Evolutionary conservation across 768 basidiomycete species (phyloP).

Genomic region (Pleurotus citrinopileatus): DNA sequence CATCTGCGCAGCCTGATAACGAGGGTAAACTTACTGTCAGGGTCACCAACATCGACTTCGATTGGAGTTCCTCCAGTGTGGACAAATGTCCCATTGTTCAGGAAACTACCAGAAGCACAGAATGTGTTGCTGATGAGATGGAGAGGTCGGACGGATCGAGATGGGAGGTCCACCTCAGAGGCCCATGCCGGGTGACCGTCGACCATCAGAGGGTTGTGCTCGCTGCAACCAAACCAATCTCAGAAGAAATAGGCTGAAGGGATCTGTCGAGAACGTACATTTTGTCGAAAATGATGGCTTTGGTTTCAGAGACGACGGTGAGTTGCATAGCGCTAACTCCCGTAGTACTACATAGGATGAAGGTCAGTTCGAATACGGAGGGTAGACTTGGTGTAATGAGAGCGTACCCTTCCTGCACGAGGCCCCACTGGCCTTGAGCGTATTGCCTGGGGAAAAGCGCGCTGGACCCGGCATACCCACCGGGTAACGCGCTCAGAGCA

Average conservation of each 20-base stretch:
- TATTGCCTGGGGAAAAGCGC: background rate
- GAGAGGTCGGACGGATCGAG: slow-evolving; percentile 32
- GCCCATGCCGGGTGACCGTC: slow-evolving; percentile 45
- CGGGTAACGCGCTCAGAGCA: background rate
- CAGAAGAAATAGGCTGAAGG: background rate
- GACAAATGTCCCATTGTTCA: slow-evolving; percentile 40
- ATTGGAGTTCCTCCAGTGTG: slow-evolving; percentile 16
- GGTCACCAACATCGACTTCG: slow-evolving; percentile 12
- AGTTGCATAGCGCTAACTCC: slow-evolving; percentile 21
- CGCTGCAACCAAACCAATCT: background rate
- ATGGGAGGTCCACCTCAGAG: slow-evolving; percentile 38
- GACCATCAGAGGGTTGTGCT: slow-evolving; percentile 37
- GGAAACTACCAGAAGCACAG: slow-evolving; percentile 39
- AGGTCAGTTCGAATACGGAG: background rate
- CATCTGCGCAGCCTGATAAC: background rate
- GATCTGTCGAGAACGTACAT: background rate
- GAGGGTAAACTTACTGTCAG: background rate
- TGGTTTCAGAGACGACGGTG: slow-evolving; percentile 19
- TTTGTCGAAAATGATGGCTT: slow-evolving; percentile 16
- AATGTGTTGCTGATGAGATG: slow-evolving; percentile 35
- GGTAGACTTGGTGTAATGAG: background rate
- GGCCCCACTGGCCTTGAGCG: background rate
- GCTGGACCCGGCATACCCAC: background rate
- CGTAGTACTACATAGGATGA: slow-evolving; percentile 14
- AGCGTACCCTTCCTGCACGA: background rate